These are phyloP conservation scores for Crithidia mellificae DNA, from an alignment of 208 protist genomes.

Conservation along the genomic window DNA sequence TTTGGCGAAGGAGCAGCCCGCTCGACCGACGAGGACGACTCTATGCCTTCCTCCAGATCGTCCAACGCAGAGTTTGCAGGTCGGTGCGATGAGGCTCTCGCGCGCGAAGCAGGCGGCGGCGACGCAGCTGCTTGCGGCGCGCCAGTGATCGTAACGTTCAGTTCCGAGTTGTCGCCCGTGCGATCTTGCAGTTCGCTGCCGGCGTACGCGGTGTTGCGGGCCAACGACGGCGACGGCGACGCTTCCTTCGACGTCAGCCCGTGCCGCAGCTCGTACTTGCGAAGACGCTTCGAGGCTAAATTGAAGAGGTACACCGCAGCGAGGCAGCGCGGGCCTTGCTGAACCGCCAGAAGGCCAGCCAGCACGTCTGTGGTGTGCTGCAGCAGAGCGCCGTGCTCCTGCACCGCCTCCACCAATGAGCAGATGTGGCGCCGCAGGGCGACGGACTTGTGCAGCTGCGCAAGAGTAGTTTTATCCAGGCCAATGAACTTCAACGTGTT, in stretches of 20 bases:
- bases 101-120: background rate
- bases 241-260: background rate
- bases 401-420: conserved; percentile 42
- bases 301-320: conserved; percentile 52
- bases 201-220: background rate
- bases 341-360: conserved; percentile 40
- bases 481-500: background rate
- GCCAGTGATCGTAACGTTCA: conserved; percentile 47
- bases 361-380: conserved; percentile 50
- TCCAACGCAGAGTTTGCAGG: conserved; percentile 15
- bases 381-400: conserved; percentile 46
- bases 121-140: conserved; percentile 13
- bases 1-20: too few species aligned
- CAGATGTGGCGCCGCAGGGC: conserved; percentile 50
- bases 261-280: conserved; percentile 34
- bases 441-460: conserved; percentile 28
- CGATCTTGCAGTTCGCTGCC: conserved; percentile 5
- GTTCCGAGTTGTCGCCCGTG: conserved; percentile 25
- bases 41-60: conserved; percentile 25
- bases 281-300: conserved; percentile 40
- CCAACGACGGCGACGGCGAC: background rate
- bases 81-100: background rate
- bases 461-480: conserved; percentile 13
- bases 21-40: background rate
- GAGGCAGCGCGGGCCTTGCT: conserved; percentile 47